phyloP scores from a whole-genome alignment of 1,139 yeast genomes.

The Torulaspora pretoriensis region DNA sequence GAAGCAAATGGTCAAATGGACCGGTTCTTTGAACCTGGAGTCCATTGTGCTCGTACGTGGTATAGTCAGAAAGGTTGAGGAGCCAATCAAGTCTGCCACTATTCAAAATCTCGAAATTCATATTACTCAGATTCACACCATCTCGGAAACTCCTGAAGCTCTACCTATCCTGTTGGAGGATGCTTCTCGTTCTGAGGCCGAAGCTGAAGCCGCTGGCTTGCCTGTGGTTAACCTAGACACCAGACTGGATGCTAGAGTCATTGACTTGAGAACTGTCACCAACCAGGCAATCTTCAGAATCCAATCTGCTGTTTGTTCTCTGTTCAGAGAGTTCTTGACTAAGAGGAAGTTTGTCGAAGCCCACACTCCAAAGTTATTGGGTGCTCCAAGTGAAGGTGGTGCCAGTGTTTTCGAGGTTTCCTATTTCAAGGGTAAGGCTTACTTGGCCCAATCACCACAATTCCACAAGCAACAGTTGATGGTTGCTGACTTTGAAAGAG shows the following conservation, averaged over 20 bases:
- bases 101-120: constrained; percentile 86
- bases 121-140: constrained; percentile 65
- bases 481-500: constrained; percentile 95
- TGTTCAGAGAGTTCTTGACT: constrained; percentile 83
- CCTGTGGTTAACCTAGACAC: constrained; percentile 96
- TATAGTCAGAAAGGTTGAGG: constrained; percentile 75
- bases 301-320: constrained; percentile 80
- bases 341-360: constrained; percentile 74
- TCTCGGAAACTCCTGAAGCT: constrained; percentile 86
- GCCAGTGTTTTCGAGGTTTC: constrained; percentile 90
- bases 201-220: constrained; percentile 86
- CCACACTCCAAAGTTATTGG: constrained; percentile 93
- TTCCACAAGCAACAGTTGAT: constrained; percentile 95
- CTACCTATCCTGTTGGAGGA: constrained; percentile 94
- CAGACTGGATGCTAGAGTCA: constrained; percentile 88
- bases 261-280: constrained; percentile 93
- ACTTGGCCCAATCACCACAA: constrained; percentile 97
- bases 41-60: constrained; percentile 91
- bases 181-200: constrained; percentile 91
- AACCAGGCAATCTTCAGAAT: constrained; percentile 96
- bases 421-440: constrained; percentile 90
- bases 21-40: constrained; percentile 78
- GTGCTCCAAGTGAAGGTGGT: constrained; percentile 97
- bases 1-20: constrained; percentile 97
- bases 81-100: constrained; percentile 83